These are phyloP conservation scores for Aspergillus hancockii DNA, from an alignment of 495 filamentous ascomycete species.

Conservation along the genomic window DNA sequence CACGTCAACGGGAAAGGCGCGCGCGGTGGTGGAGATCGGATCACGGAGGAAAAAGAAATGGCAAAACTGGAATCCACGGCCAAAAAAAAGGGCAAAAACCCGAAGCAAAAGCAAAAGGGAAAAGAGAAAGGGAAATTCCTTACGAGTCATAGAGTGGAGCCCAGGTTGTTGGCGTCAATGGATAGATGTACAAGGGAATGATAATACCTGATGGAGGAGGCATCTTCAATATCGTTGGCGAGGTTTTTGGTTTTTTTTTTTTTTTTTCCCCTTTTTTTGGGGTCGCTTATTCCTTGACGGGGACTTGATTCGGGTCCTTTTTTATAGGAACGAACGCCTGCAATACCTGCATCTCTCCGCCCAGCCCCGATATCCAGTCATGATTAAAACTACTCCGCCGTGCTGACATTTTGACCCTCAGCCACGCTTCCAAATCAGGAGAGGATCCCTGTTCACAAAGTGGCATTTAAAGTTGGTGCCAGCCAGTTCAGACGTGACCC, in stretches of 20 bases:
- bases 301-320: not conserved
- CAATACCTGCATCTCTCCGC: not conserved
- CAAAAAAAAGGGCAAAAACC: no score
- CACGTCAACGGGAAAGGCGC: not conserved
- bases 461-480: not conserved
- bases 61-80: no score
- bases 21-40: not conserved
- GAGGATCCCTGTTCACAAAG: not conserved
- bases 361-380: not conserved
- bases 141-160: conserved; percentile 24
- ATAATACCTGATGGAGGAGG: conserved; percentile 16
- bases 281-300: no score
- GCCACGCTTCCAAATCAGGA: not conserved
- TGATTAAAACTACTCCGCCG: not conserved
- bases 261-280: no score
- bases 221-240: conserved; percentile 5
- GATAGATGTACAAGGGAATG: conserved; percentile 24
- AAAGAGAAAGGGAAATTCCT: not conserved
- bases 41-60: not conserved
- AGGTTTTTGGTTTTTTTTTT: conserved; percentile 2
- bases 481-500: not conserved
- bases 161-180: conserved; percentile 17
- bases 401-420: not conserved
- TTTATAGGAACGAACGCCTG: conserved; percentile 2
- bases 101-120: not conserved